These are phyloP conservation scores for Fusarium udum DNA, from an alignment of 2,329 filamentous ascomycete genomes.

Conservation along the genomic window DNA sequence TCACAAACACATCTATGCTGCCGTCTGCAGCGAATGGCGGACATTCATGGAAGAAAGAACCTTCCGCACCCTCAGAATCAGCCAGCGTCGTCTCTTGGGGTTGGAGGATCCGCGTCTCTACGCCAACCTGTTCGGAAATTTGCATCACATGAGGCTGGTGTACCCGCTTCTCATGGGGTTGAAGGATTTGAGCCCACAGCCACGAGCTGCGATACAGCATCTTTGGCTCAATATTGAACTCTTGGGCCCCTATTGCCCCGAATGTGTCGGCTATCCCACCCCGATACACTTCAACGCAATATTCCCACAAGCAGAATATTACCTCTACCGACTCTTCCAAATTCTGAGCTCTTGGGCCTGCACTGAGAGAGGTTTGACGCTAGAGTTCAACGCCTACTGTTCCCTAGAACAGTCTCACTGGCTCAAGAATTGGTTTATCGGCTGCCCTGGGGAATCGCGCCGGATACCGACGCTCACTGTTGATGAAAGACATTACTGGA, in stretches of 20 bases:
- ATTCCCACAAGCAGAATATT: neutral
- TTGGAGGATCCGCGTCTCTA: neutral
- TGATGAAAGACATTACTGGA: neutral
- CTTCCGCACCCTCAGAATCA: neutral
- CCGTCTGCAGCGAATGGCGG: neutral
- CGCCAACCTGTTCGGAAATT: too few relatives aligned
- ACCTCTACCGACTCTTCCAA: neutral
- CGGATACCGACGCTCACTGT: neutral
- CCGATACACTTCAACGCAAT: neutral
- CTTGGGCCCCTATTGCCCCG: fast-evolving
- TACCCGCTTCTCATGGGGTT: neutral
- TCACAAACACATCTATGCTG: neutral
- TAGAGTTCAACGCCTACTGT: neutral
- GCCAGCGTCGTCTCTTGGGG: neutral
- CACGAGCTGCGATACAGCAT: neutral
- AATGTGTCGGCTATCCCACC: neutral
- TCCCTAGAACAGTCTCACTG: neutral
- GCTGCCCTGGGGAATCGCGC: neutral
- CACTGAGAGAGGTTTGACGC: neutral
- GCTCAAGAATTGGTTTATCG: neutral
- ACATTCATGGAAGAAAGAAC: neutral
- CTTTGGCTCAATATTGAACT: neutral
- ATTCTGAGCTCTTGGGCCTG: neutral
- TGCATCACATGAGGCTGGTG: too few relatives aligned
- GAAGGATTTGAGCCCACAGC: neutral